Evolutionary conservation across 2,329 filamentous ascomycete species (phyloP), one percentile per base, ranked within the genome.

Genomic region (Penicillium decumbens): DNA sequence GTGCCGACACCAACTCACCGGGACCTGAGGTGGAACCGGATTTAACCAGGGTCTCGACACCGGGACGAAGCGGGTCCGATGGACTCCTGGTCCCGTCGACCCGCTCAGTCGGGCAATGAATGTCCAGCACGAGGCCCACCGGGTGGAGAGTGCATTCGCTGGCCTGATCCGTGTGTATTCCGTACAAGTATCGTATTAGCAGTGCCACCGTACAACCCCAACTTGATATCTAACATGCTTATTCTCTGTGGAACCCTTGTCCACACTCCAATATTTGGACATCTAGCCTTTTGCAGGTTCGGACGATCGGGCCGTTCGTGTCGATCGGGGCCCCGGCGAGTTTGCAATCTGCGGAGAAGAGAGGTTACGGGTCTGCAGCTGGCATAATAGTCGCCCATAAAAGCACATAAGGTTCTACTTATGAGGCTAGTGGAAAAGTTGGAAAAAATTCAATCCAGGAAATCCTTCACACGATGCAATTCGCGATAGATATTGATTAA

Each of bases 21-120:
- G 47, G 37, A 27, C 25, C 6, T 27, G 25, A 27, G 25, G 25
- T 27, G n/a, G 32, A 33, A 15, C 13, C 29, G 39, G 40, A 15
- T 32, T 33, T 46, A 45, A 10, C 27, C 8, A 10, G 27, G 27
- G 27, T 29, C 45, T 49, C 45, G 49, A 51, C 33, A 41, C 45
- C 37, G 52, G 8, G 6, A 27, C 25, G n/a, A 4, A n/a, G 38
- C 27, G 38, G 38, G 38, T 27, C 38, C 10, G 32, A 27, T 24
- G 38, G 38, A 40, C 38, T 40, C 38, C 20, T 40, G 20, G 25
- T 40, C 24, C 24, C 23, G 27, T n/a, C 32, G 6, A 27, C 15
- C 38, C 38, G 13, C 20, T 6, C 18, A 20, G 12, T 25, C 37
- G 15, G 7, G 15, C 33, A 37, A 39, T 25, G 20, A 39, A 40